These are phyloP conservation scores for Hibiscus mutabilis DNA, from an alignment of 345 rosid genomes.

Conservation along the genomic window DNA sequence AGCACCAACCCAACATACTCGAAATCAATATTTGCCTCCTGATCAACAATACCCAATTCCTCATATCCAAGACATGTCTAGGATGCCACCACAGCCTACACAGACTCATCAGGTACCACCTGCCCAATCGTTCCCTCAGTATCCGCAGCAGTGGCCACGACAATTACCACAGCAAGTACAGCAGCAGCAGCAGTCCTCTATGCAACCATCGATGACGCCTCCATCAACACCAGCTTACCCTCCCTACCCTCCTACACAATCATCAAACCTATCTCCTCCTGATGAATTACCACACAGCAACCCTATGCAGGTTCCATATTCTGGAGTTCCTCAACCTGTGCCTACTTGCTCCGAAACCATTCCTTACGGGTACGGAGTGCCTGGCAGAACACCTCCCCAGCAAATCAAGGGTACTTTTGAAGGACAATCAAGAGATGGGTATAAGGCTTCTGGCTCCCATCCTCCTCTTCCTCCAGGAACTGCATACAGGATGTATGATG, in stretches of 20 bases:
- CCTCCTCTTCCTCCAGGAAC: constrained; percentile 53
- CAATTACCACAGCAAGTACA: constrained; percentile 49
- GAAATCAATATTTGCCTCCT: constrained; percentile 41
- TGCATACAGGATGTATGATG: constrained; percentile 66
- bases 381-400: constrained; percentile 58
- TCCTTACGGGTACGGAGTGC: constrained; percentile 64
- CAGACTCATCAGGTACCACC: constrained; percentile 45
- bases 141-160: constrained; percentile 71
- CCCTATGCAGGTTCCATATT: constrained; percentile 66
- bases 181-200: constrained; percentile 34
- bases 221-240: constrained; percentile 54
- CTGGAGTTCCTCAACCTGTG: constrained; percentile 64
- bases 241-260: constrained; percentile 52
- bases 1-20: constrained; percentile 37
- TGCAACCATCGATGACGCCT: constrained; percentile 62
- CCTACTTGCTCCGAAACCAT: constrained; percentile 45
- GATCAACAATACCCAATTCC: constrained; percentile 61
- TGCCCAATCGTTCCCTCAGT: constrained; percentile 52
- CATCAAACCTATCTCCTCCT: constrained; percentile 47
- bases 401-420: constrained; percentile 59
- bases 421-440: constrained; percentile 56
- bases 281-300: constrained; percentile 54
- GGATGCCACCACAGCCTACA: constrained; percentile 48
- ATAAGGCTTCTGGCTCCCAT: constrained; percentile 46
- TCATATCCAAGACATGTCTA: constrained; percentile 57